Base-by-base conservation (phyloP, 345 rosid species). In the Acer saccharum region DNA sequence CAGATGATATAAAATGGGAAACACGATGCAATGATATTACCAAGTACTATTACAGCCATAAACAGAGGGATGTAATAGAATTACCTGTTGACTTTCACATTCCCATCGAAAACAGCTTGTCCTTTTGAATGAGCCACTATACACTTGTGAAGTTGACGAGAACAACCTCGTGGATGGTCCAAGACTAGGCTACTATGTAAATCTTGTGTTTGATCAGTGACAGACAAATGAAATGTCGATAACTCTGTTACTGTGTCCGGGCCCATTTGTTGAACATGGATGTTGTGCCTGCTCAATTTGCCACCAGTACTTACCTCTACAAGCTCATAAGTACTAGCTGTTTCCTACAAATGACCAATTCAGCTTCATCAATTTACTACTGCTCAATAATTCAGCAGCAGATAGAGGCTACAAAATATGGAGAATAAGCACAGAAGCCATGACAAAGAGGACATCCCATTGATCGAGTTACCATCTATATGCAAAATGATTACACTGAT, bases 41-140 rank as follows among this genome's bases (percentile, higher is more conserved):
- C 20, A 46, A 18, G 44, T 62, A 43, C 23, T 7, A 25, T 1
- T n/a, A 74, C 6, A 60, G 39, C 65, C 13, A 18, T 7, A 57
- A 41, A 57, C 16, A 65, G 4, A 52, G 57, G 73, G 57, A 25
- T 10, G 35, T 44, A 50, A 32, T 14, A 78, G 50, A 65, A 16
- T 68, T 86, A 96, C 99, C 87, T 91, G 91, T 96, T 94, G 57
- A 96, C 97, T 83, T 86, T 84, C 27, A 94, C 86, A 39, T 94
- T 94, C 85, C 99, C 98, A 78, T 96, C 97, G 52, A 96, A 94
- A 76, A 96, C 97, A 50, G 97, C 97, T 85, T 92, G 99, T 66
- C 97, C 97, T 68, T 74, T 83, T 7, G 98, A 88, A 87, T 94
- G 91, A 80, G 92, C 99, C 77, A 96, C 97, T 10, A 96, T 96